Evolutionary conservation across 208 protist species (phyloP).

Genomic region (Trypanosoma boissoni): DNA sequence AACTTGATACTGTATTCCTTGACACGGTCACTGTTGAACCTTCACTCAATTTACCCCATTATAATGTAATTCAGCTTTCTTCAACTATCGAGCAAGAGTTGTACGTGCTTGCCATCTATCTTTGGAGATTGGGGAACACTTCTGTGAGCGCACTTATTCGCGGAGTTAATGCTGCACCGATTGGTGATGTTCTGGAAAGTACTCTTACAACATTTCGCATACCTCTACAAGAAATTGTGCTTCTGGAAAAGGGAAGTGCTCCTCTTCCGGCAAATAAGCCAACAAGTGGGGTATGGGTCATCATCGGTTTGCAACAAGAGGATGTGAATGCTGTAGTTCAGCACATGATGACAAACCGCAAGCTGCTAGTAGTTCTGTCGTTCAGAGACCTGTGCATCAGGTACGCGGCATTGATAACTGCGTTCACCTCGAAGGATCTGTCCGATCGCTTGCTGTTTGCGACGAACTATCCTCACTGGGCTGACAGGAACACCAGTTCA

Average conservation of each 20-base stretch:
- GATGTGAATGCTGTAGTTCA: conserved; percentile 18
- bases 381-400: conserved; percentile 35
- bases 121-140: background rate
- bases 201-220: conserved; percentile 6
- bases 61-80: conserved; percentile 1
- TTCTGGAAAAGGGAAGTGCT: background rate
- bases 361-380: conserved; percentile 25
- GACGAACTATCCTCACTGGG: conserved; percentile 49
- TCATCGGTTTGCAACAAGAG: conserved; percentile 16
- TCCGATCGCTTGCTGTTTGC: conserved; percentile 30
- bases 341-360: conserved; percentile 17
- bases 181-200: background rate
- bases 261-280: conserved; percentile 1
- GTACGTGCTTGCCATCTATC: background rate
- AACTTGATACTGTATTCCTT: background rate
- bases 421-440: conserved; percentile 7
- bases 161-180: background rate
- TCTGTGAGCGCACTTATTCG: background rate
- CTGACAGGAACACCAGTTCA: conserved; percentile 16
- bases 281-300: conserved; percentile 2
- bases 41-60: background rate
- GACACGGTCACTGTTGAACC: background rate
- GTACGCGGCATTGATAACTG: conserved; percentile 28
- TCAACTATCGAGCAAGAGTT: conserved; percentile 10
- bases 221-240: background rate